phyloP scores from a whole-genome alignment of 331 rosid species.

The Malus hybrid region DNA sequence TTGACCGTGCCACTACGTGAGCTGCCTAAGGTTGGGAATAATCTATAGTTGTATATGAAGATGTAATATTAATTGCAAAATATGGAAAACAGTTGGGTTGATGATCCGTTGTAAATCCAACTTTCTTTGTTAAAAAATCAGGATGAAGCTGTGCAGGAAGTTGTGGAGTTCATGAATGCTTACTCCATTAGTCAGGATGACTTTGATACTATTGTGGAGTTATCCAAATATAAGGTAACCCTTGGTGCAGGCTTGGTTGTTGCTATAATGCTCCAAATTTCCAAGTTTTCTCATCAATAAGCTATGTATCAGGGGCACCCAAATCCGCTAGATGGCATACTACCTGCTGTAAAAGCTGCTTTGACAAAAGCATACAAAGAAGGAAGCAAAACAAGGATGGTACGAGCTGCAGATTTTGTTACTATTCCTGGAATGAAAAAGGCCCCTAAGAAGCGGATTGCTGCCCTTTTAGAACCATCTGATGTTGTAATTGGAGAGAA shows the following conservation, averaged over 20 bases:
- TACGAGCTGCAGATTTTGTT: constrained; percentile 62
- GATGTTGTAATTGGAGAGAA: constrained; percentile 47
- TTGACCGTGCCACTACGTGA: constrained; percentile 57
- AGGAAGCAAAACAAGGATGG: constrained; percentile 56
- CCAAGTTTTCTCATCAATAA: not conserved
- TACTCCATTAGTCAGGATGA: constrained; percentile 83
- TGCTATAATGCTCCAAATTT: not conserved
- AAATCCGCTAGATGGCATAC: constrained; percentile 71
- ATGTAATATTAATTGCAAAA: not conserved
- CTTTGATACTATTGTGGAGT: constrained; percentile 69
- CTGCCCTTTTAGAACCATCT: constrained; percentile 72
- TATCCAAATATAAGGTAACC: constrained; percentile 79
- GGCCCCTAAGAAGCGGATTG: constrained; percentile 74
- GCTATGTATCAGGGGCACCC: constrained; percentile 54
- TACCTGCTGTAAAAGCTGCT: constrained; percentile 67
- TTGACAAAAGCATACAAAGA: constrained; percentile 91
- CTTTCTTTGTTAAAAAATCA: constrained; percentile 23
- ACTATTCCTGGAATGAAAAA: constrained; percentile 67
- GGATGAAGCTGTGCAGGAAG: constrained; percentile 79
- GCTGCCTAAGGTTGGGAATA: constrained; percentile 63
- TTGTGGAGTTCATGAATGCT: constrained; percentile 80
- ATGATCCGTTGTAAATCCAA: constrained; percentile 7
- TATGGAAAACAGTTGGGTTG: not conserved
- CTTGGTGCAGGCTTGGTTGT: not conserved
- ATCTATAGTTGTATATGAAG: not conserved